Evolutionary conservation across 2,329 filamentous ascomycete species (phyloP), one percentile per base, ranked within the genome.

Genomic region (Teratosphaeriaceae sp.): DNA sequence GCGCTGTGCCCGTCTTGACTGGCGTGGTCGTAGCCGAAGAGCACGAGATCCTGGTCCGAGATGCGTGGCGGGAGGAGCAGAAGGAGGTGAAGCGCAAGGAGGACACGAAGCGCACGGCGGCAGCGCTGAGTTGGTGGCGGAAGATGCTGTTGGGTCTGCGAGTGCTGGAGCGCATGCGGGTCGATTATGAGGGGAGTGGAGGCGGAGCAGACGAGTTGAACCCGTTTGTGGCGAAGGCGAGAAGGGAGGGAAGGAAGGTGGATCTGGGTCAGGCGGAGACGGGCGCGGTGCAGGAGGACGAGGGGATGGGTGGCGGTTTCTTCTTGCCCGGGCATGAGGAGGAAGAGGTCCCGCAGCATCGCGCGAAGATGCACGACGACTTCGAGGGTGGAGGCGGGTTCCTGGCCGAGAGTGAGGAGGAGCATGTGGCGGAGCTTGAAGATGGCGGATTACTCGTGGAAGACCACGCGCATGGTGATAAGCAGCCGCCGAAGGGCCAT

Each of bases 1-100:
- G 92, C 75, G 92, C 92, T 4, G 88, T 97, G 1, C 92, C 92
- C 0, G 80, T 96, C 1, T 84, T 97, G 21, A 84, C 86, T 42
- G 92, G 90, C 1, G 88, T 96, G 0, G 88, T 98, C 0, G 78
- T 96, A 1, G 87, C 90, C 0, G 77, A 80, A 49, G 89, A 94
- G 64, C 76, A 95, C 52, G 78, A 85, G 47, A 79, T 82, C 13
- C 61, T 76, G 24, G 75, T 96, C 1, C 79, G 86, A 60, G 84
- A 87, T 57, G 84, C 89, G 49, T 85, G 94, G 69, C 76, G 80
- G 29, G 60, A 53, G 2, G 82, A 81, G 43, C 84, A 92, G 48
- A 85, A 87, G 52, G 88, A 94, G 62, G 77, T 80, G 40, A 72
- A 73, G 38, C 79, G 83, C 39, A 90, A 88, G 55, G 88, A 94